A percentile compares a stretch with the other conserved stretches of the same genome.
These are phyloP conservation scores for Aspergillus udagawae DNA, from an alignment of 2,329 filamentous ascomycete genomes.

Conservation along the genomic window DNA sequence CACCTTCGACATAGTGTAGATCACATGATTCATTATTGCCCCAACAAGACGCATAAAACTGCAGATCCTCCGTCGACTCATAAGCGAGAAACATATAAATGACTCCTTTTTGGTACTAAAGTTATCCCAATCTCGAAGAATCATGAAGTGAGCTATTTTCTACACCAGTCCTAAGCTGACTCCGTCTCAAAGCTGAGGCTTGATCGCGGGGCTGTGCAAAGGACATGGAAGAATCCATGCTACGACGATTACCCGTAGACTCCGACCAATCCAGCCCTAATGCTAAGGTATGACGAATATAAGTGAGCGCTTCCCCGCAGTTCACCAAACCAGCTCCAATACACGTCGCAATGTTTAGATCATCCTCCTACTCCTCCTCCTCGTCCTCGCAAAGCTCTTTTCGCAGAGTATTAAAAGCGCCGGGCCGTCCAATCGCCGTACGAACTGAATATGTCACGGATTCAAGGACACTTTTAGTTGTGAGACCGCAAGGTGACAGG, in stretches of 20 bases:
- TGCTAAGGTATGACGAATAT: neutral
- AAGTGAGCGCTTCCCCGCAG: neutral
- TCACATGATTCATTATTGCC: neutral
- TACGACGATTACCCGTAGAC: neutral
- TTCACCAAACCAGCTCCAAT: neutral
- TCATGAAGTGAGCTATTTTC: neutral
- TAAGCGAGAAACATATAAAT: neutral
- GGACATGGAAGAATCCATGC: neutral
- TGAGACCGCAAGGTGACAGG: slow-evolving; percentile 17
- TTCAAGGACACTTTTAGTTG: slow-evolving; percentile 17
- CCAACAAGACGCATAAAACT: neutral
- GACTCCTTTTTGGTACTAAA: neutral
- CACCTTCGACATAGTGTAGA: neutral
- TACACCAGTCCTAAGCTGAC: neutral
- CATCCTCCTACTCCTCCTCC: neutral
- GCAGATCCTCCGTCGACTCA: neutral
- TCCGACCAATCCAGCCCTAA: neutral
- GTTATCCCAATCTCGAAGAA: neutral
- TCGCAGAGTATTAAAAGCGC: slow-evolving; percentile 11
- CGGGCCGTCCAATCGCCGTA: slow-evolving; percentile 18
- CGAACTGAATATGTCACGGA: slow-evolving; percentile 21
- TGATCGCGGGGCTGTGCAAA: neutral
- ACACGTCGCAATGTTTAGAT: neutral
- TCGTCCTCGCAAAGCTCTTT: neutral
- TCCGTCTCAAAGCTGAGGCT: neutral